Evolutionary conservation across 176 grass and related monocot genomes (phyloP).

Genomic region (Paspalum notatum): DNA sequence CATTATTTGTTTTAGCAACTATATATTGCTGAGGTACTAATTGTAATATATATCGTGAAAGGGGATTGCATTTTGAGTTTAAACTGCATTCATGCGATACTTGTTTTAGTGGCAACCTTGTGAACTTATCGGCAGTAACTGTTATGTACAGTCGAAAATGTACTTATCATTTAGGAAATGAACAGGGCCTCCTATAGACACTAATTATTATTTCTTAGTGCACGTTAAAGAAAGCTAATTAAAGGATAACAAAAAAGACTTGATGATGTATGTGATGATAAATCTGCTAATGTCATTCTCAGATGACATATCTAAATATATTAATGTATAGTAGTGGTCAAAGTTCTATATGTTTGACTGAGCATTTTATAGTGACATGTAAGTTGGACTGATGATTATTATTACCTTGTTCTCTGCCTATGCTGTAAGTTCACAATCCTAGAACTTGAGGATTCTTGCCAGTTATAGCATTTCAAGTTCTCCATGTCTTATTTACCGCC

Average conservation of each 20-base stretch:
- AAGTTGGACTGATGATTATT: not conserved
- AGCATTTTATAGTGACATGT: not conserved
- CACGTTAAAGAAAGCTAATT: not conserved
- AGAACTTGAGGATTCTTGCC: not conserved
- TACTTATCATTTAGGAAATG: not conserved
- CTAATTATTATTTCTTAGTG: not conserved
- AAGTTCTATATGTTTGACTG: not conserved
- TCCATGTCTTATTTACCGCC: constrained; percentile 1
- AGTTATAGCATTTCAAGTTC: constrained; percentile 15
- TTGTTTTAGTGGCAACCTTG: not conserved
- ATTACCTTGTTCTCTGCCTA: constrained; percentile 17
- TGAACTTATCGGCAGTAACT: not conserved
- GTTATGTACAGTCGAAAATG: not conserved
- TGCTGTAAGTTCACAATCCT: constrained; percentile 9
- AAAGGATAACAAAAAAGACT: not conserved
- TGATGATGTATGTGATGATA: not conserved
- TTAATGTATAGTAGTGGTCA: not conserved
- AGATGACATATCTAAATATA: not conserved
- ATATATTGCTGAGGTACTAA: not conserved
- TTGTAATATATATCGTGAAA: not conserved
- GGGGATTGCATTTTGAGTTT: not conserved
- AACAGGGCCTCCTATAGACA: not conserved
- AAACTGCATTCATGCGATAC: not conserved
- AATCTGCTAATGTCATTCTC: not conserved
- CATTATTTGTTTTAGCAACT: not conserved